These are phyloP conservation scores for Eutypella sp. DNA, from an alignment of 2,329 filamentous ascomycete genomes.

Conservation along the genomic window DNA sequence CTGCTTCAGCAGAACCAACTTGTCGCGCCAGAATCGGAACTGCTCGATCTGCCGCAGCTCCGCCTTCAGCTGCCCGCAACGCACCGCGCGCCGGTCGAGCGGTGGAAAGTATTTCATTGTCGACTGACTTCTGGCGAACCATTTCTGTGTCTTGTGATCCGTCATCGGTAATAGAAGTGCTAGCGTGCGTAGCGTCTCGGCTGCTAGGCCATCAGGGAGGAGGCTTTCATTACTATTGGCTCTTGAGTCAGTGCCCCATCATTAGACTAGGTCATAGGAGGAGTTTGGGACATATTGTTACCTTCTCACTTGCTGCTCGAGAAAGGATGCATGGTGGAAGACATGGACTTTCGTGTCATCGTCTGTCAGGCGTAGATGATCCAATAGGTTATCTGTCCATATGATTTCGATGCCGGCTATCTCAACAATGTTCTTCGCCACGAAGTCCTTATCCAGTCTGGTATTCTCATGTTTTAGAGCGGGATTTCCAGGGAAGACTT, in stretches of 20 bases:
- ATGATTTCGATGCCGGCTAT: slow-evolving; percentile 32
- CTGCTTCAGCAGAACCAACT: slow-evolving; percentile 37
- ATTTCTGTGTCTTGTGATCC: not conserved
- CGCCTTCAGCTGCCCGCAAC: slow-evolving; percentile 26
- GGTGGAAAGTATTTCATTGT: not conserved
- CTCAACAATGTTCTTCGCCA: slow-evolving; percentile 16
- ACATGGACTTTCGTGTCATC: slow-evolving; percentile 33
- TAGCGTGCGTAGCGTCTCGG: slow-evolving; percentile 33
- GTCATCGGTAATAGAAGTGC: slow-evolving; percentile 30
- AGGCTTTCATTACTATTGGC: slow-evolving; percentile 9
- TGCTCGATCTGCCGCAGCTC: slow-evolving; percentile 28
- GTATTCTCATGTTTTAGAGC: not conserved
- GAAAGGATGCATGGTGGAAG: slow-evolving; percentile 36
- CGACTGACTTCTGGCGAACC: no score
- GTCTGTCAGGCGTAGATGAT: slow-evolving; percentile 34
- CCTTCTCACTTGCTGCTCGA: slow-evolving; percentile 21
- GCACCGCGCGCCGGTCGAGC: slow-evolving; percentile 22
- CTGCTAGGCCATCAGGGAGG: slow-evolving; percentile 24
- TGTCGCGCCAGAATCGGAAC: slow-evolving; percentile 37
- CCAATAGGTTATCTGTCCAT: slow-evolving; percentile 35
- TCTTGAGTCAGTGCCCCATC: not conserved
- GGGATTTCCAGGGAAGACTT: not conserved
- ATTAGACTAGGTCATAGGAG: not conserved
- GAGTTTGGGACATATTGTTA: slow-evolving; percentile 1
- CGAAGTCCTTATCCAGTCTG: slow-evolving; percentile 11